These are phyloP conservation scores for Aspergillus sp. DNA, from an alignment of 2,329 filamentous ascomycete genomes.

Conservation along the genomic window DNA sequence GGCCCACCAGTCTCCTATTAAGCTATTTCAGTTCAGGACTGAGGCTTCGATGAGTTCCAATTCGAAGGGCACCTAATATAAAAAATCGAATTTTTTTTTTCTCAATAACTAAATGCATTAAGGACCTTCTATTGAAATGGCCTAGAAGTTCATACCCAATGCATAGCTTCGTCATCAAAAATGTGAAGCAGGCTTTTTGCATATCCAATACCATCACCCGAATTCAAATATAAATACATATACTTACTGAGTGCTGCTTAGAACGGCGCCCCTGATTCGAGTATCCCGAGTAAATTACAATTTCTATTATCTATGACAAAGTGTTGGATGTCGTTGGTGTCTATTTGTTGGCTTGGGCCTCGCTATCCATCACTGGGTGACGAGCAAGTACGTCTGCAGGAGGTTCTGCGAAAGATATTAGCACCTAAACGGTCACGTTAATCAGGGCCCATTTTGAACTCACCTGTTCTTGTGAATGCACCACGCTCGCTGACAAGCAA, in stretches of 20 bases:
- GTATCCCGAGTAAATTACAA: conserved; percentile 10
- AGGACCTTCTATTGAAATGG: no score
- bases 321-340: conserved; percentile 14
- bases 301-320: conserved; percentile 29
- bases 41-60: background rate
- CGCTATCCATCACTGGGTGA: conserved; percentile 19
- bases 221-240: no score
- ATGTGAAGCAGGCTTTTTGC: no score
- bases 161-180: no score
- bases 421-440: background rate
- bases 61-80: background rate
- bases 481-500: conserved; percentile 42
- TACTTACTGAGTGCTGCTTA: background rate
- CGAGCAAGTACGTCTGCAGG: conserved; percentile 44
- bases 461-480: conserved; percentile 44
- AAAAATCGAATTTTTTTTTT: no score
- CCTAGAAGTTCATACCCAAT: no score
- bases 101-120: no score
- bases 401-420: conserved; percentile 8
- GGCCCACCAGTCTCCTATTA: no score
- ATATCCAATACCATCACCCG: no score
- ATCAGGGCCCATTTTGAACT: conserved; percentile 17
- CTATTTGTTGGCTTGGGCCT: conserved; percentile 53
- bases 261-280: background rate
- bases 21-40: background rate